Evolutionary conservation across 2,329 filamentous ascomycete genomes (phyloP), one percentile per base, ranked within the genome.

Genomic region (Gliomastix tumulicola): DNA sequence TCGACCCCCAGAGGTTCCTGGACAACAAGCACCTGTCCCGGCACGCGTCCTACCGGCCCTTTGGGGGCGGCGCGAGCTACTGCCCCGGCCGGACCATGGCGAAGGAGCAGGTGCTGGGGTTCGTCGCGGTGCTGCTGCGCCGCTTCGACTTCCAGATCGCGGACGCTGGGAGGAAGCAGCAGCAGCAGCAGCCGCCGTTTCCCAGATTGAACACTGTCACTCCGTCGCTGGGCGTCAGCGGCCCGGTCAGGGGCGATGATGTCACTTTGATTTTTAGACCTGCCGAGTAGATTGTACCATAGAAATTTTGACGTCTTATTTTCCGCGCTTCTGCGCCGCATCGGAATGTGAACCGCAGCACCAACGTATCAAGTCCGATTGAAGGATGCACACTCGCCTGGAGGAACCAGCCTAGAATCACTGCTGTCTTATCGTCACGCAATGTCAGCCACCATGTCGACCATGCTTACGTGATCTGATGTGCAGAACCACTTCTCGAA

Each of bases 31-130:
- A 9, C 15, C 10, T 34, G 32, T 13, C 18, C 13, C 15, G 32
- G 20, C 15, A 21, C 32, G 12, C 15, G 5, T 20, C 15, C 18
- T 34, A 20, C 20, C 18, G 16, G 8, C 32, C 32, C 20, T 34
- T 34, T 15, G 32, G 32, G 9, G 32, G 32, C 15, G 32, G 32
- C 32, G 13, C 20, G 5, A 34, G 11, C 10, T 21, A 20, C 15
- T 34, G 32, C 18, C 32, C 32, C 15, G 32, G 32, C 10, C 10
- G 32, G 12, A 13, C 15, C 32, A 20, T 34, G 32, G 32, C 32
- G 16, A 22, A 21, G 32, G 17, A 21, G 17, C 16, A 34, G 12
- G 32, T 34, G n/a, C 12, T 20, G 10, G 32, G 15, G 5, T 34
- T 34, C 12, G 15, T 34, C 20, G 32, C 32, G 6, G 10, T 34